Evolutionary conservation across 2,329 filamentous ascomycete species (phyloP).

Genomic region (Ophiobolus disseminans): DNA sequence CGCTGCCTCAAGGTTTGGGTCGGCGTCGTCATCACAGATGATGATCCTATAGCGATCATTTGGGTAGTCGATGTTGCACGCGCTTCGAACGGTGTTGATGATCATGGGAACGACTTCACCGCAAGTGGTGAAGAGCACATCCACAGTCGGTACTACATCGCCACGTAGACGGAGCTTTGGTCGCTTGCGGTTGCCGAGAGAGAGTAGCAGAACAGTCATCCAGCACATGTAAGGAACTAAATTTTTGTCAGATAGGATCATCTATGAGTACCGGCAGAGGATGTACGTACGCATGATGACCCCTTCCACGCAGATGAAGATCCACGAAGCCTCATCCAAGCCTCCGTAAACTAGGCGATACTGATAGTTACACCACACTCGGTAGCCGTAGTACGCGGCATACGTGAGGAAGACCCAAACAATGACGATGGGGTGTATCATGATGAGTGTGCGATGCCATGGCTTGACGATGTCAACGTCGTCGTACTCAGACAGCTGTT

Average conservation of each 20-base stretch:
- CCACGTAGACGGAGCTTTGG: slow-evolving; percentile 7
- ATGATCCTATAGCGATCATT: slow-evolving; percentile 7
- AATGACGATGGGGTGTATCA: slow-evolving; percentile 6
- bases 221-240: slow-evolving; percentile 5
- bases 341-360: slow-evolving; percentile 2
- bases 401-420: slow-evolving; percentile 8
- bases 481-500: slow-evolving; percentile 6
- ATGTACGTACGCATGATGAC: slow-evolving; percentile 4
- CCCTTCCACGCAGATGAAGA: slow-evolving; percentile 7
- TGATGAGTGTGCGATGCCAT: slow-evolving; percentile 6
- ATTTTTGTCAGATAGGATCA: background rate
- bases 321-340: slow-evolving; percentile 6
- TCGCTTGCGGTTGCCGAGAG: slow-evolving; percentile 4
- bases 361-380: slow-evolving; percentile 7
- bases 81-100: slow-evolving; percentile 6
- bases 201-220: slow-evolving; percentile 6
- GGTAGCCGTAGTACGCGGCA: slow-evolving; percentile 7
- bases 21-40: slow-evolving; percentile 7
- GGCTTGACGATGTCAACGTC: slow-evolving; percentile 7
- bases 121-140: slow-evolving; percentile 8
- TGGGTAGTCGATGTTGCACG: slow-evolving; percentile 9
- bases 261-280: background rate
- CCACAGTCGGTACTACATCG: slow-evolving; percentile 5
- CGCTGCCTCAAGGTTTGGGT: slow-evolving; percentile 1
- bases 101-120: slow-evolving; percentile 9